Base-by-base conservation (phyloP, 257 asterid species). In the Capsicum chinense region DNA sequence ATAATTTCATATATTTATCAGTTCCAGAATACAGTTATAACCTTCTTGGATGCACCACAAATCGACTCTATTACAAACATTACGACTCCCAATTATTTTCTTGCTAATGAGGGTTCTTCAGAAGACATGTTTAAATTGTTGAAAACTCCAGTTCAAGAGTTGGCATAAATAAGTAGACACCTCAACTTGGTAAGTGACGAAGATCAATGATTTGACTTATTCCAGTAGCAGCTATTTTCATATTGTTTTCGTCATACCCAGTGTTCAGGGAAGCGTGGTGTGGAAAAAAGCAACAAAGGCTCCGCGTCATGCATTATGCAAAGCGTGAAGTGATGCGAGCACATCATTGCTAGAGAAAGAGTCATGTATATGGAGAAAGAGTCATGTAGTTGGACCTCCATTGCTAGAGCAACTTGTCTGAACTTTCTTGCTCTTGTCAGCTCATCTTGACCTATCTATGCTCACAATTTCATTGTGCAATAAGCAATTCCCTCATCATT, bases 391-490 rank as follows among this genome's bases (percentile, higher is more conserved):
- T 42, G 14, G 33, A 15, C 37, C 78, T 42, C 26, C 1, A 8
- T 68, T 16, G 54, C 21, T 39, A 39, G 54, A 37, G 26, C 33
- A 39, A 15, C 76, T 14, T 68, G 48, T 68, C 52, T 68, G 78
- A 68, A 68, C 54, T 68, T 39, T 8, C 54, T 68, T 39, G 26
- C 14, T 68, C 54, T 39, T 68, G 5, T 39, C 5, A 15, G 19
- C 54, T 68, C 33, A 15, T 68, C 54, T 69, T 69, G 79, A 15
- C 78, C 48, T 15, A 69, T 68, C 78, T 69, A 69, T 39, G 78
- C 78, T 39, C 26, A 17, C 78, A 15, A 39, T 0, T 15, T 39
- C 26, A 42, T 39, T 16, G 33, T 69, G 2, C 16, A 17, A 69
- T 69, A 69, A 39, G 54, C 54, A 69, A 39, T 39, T 15, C 78